Conservation (phyloP, 768 basidiomycete genomes). For the Trametes sanguinea region DNA sequence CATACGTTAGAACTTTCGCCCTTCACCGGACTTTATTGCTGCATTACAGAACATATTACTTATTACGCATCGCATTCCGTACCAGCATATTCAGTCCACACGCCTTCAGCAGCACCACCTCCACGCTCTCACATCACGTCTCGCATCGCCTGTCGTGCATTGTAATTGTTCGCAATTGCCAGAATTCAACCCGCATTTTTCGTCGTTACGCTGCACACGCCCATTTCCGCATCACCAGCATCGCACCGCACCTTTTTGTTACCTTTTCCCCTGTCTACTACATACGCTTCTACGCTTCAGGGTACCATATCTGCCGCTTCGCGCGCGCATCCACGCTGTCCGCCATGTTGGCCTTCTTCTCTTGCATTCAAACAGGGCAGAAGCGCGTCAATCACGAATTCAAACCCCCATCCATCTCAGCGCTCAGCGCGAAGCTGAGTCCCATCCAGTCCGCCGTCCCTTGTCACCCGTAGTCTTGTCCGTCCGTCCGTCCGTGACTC, state of each 20-base stretch:
- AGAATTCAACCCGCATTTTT: neutral
- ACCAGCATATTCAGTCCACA: slow-evolving; percentile 13
- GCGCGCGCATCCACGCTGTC: slow-evolving; percentile 12
- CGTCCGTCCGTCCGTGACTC: neutral
- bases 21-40: slow-evolving; percentile 18
- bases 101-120: neutral
- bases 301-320: neutral
- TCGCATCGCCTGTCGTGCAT: slow-evolving; percentile 21
- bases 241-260: no score
- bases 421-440: no score
- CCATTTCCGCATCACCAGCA: slow-evolving; percentile 17
- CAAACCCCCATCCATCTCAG: neutral
- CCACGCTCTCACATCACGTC: slow-evolving; percentile 19
- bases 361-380: slow-evolving; percentile 8
- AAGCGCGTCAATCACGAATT: slow-evolving; percentile 8
- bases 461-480: neutral
- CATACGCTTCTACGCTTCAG: slow-evolving; percentile 1
- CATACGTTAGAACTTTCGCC: slow-evolving; percentile 19
- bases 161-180: slow-evolving; percentile 22
- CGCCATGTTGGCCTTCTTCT: slow-evolving; percentile 8
- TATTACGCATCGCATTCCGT: slow-evolving; percentile 24
- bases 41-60: slow-evolving; percentile 22
- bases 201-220: slow-evolving; percentile 24
- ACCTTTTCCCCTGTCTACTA: neutral
- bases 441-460: no score